Base-by-base conservation (phyloP, 1,284 basidiomycete genomes). In the Cryptococcus jaspeensis region DNA sequence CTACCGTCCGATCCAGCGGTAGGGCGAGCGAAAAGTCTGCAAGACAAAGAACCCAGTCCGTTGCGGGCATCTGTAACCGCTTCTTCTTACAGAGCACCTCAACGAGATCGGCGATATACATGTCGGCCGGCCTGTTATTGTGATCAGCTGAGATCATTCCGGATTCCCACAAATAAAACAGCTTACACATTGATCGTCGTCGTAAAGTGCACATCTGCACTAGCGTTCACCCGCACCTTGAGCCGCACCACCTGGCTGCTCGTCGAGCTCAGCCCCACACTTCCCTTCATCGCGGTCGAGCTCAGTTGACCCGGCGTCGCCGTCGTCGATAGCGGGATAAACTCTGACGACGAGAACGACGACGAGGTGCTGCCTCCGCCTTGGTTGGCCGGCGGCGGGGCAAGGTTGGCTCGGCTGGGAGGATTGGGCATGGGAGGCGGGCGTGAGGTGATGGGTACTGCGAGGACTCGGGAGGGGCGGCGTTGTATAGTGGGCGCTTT, bases 61-160 rank as follows among this genome's bases (percentile, higher is more conserved):
- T 87, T 1, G 88, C 82, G 63, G 88, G 84, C 38, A 81, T 80
- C 18, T 90, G 79, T 59, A 87, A 86, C 38, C 87, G 84, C 71
- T 86, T 88, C 66, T 77, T 78, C 51, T 84, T 81, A 71, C 89
- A 92, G 2, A 94, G 85, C 22, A 85, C 80, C 65, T 97, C 94
- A 39, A 98, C 84, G 0, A 94, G 90, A 75, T 99, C 94, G 55
- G 92, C 90, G 82, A 98, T 88, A 76, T 97, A 99, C 87, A 92
- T 96, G n/a, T 91, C 92, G 15, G 88, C 84, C 3, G 91, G 88
- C 1, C 90, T 93, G 61, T 20, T 6, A 32, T 44, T 46, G 44
- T 47, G 15, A 3, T 40, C 37, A 54, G 22, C 38, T 51, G 15
- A n/a, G 15, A 23, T 47, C 32, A 44, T 32, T 46, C 32, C 16